Base-by-base conservation (phyloP, 345 rosid species). In the Firmiana major region DNA sequence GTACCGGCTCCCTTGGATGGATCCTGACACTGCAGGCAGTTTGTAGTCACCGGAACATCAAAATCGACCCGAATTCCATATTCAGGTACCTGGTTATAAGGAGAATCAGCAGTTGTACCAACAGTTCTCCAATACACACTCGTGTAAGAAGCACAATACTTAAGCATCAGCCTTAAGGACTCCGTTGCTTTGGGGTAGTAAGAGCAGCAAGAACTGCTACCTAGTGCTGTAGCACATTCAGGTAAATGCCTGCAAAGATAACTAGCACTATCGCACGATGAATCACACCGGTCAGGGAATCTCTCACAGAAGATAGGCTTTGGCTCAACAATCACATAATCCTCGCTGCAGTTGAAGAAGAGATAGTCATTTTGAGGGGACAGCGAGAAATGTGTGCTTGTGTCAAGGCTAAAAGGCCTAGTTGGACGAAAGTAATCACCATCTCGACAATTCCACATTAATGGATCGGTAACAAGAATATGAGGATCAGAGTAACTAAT, bases 171-270 rank as follows among this genome's bases (percentile, higher is more conserved):
- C 90, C 97, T 85, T 26, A 92, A 81, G 24, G 99, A 93, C 65
- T 96, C 97, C 0, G 88, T 90, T 0, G 97, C 97, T 76, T 89
- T 96, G 0, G 99, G 98, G 63, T 84, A 87, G 67, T 96, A 95
- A 9, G 94, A 87, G 71, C 99, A 95, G 75, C 98, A 95, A 38
- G 98, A 93, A 68, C 86, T 85, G 15, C 82, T 72, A 9, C 80
- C 80, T 36, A 86, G 77, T 7, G 88, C 90, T 0, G 85, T 84
- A 45, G 86, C 84, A 15, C 99, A 96, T 31, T 83, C 85, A 0
- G 99, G 99, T 79, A 96, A 81, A 82, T 96, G 94, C 74, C 99
- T 79, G 75, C 99, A 96, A 6, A 92, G 92, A 71, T 93, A 93
- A 66, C 97, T 92, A 12, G 97, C 85, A 75, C 97, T 93, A 46